phyloP scores from a whole-genome alignment of 2,329 filamentous ascomycete species.

The Fusarium verrucosum region DNA sequence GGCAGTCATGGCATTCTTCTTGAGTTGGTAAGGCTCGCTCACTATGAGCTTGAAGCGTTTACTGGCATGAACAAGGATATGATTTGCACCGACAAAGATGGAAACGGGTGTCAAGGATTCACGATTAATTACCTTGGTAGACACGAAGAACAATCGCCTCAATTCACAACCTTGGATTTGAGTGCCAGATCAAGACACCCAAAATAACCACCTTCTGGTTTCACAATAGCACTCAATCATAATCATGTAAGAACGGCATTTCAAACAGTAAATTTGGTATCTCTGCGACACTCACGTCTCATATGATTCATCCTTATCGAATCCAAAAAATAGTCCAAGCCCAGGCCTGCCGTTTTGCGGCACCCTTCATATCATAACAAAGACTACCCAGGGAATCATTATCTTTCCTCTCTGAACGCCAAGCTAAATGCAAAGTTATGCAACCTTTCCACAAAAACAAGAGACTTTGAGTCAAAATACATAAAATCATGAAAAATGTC shows the following conservation, averaged over 20 bases:
- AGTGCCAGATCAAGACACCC: not conserved
- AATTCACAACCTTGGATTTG: not conserved
- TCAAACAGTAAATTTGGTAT: slow-evolving; percentile 23
- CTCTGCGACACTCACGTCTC: not conserved
- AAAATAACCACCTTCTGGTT: too few relatives aligned
- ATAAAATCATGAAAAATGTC: not conserved
- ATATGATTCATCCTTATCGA: not conserved
- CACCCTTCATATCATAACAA: slow-evolving; percentile 2
- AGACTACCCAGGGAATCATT: slow-evolving; percentile 28
- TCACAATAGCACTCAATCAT: not conserved
- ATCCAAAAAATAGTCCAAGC: slow-evolving; percentile 6
- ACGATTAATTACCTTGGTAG: too few relatives aligned
- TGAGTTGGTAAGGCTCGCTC: slow-evolving; percentile 54
- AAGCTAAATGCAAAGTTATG: slow-evolving; percentile 37
- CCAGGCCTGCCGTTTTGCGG: slow-evolving; percentile 1
- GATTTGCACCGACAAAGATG: slow-evolving; percentile 88
- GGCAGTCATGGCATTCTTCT: slow-evolving; percentile 68
- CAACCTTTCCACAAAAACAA: slow-evolving; percentile 11
- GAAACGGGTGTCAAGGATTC: too few relatives aligned
- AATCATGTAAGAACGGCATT: not conserved
- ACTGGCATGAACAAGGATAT: slow-evolving; percentile 80
- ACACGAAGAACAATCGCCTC: not conserved
- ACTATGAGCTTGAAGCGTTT: slow-evolving; percentile 74
- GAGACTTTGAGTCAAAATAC: not conserved
- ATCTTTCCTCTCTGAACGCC: slow-evolving; percentile 34